Evolutionary conservation across 768 basidiomycete genomes (phyloP), one percentile per base, ranked within the genome.

Genomic region (Cyclocybe aegerita): DNA sequence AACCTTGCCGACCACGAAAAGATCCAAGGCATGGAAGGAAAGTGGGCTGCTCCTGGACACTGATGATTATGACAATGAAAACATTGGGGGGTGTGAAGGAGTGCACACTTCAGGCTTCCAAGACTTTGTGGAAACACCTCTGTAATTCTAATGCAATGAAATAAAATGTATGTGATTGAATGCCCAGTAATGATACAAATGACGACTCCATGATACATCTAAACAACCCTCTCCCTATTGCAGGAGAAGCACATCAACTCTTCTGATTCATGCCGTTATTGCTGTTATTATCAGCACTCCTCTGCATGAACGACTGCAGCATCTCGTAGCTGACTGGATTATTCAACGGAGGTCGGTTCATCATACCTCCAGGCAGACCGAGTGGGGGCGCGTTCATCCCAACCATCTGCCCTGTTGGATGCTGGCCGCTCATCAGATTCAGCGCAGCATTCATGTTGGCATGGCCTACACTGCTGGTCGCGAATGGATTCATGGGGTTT

Each of bases 1-100:
- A 93, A 93, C 56, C 72, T 88, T 30, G 88, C 91, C 1, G 94
- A 96, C 64, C 94, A 96, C 57, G 77, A 83, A 53, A 93, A 91
- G 69, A 88, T 93, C 42, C 84, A 83, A 60, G 90, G 91, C n/a
- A 85, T 80, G 39, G 84, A 85, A 33, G 82, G 83, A 7, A 75
- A 72, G 52, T 73, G 81, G 55, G 81, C 68, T 52, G 64, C 73
- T 34, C 74, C 82, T 6, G 76, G 76, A 40, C 58, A 61, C 51
- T 65, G 43, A 62, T 23, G 37, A 10, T 48, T 49, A 23, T 23
- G 23, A 23, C 5, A 23, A 23, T 23, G 14, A 36, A 34, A 50
- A 43, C 32, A 29, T 30, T 37, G 16, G 11, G 6, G 29, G 30
- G 7, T 39, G 17, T 31, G 23, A 30, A 44, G 12, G 7, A 42